Evolutionary conservation across 2,329 filamentous ascomycete genomes (phyloP), one percentile per base, ranked within the genome.

Genomic region (Ascochyta lentis): DNA sequence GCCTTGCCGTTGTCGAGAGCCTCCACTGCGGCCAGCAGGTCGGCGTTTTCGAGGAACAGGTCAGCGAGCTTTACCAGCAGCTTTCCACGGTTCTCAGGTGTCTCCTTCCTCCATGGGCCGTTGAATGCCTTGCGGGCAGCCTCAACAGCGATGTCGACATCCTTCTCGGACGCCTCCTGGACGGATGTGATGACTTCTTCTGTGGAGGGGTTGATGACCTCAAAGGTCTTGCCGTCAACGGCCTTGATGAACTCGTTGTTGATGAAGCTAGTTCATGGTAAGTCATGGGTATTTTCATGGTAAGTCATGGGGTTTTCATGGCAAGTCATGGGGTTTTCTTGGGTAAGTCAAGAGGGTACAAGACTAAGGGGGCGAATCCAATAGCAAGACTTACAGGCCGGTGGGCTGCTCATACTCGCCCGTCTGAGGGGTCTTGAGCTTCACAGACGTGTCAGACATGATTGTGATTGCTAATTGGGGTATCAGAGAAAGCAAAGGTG

Each of bases 1-100:
- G 89, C 87, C 84, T 95, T 95, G 76, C 90, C 93, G 72, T 96
- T 92, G 82, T 96, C 92, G 52, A 96, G 84, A 37, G 91, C 88
- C 83, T 96, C 93, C 55, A 96, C 87, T 19, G 91, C 84, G 50
- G 91, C 89, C 61, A 97, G 84, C 42, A 88, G 81, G 35, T 95
- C 89, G 33, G 80, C 60, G 78, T 96, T 89, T 82, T 91, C 84
- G 82, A 96, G 90, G 63, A 88, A 83, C 41, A 96, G 81, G 37
- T 94, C 86, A 72, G 92, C 91, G 43, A 96, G 88, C 78, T 91
- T 94, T 65, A 82, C 78, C 61, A 97, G 80, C 61, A 87, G 78
- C 68, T 81, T 83, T 72, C 90, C 86, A 66, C 93, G 89, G 72
- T 87, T 78, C 68, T 88, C 83, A 50, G 93, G 91, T 16, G 89